phyloP scores from a whole-genome alignment of 2,329 filamentous ascomycete genomes.

The Venturia effusa region DNA sequence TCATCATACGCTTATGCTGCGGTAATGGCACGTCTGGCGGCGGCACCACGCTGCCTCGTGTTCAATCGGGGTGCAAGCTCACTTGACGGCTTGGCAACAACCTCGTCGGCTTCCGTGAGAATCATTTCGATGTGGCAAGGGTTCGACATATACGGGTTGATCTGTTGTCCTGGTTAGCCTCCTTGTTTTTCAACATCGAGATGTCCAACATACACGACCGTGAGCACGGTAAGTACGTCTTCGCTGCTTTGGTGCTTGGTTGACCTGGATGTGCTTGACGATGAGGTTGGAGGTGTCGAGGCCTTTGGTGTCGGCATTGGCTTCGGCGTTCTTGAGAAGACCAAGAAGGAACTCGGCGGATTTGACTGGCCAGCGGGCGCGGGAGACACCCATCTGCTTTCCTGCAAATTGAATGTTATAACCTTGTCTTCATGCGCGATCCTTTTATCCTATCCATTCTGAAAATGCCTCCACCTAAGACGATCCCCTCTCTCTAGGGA shows the following conservation, averaged over 20 bases:
- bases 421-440: not conserved
- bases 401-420: constrained; percentile 41
- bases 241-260: constrained; percentile 99
- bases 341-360: constrained; percentile 95
- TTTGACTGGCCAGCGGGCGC: constrained; percentile 98
- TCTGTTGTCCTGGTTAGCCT: constrained; percentile 43
- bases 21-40: constrained; percentile 51
- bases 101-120: constrained; percentile 94
- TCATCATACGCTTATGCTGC: not conserved
- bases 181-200: not conserved
- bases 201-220: constrained; percentile 74
- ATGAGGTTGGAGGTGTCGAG: constrained; percentile 84
- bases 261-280: constrained; percentile 99
- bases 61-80: constrained; percentile 58
- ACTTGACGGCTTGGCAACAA: constrained; percentile 77
- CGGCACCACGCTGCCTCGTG: constrained; percentile 81
- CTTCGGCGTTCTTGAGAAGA: constrained; percentile 54
- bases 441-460: not conserved
- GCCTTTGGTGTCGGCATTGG: constrained; percentile 37
- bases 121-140: constrained; percentile 99
- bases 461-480: constrained; percentile 11
- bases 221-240: constrained; percentile 99
- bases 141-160: constrained; percentile 99
- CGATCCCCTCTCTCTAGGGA: not conserved
- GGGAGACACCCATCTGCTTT: constrained; percentile 97